These are phyloP conservation scores for Colletotrichum viniferum DNA, from an alignment of 2,329 filamentous ascomycete species.

Conservation along the genomic window DNA sequence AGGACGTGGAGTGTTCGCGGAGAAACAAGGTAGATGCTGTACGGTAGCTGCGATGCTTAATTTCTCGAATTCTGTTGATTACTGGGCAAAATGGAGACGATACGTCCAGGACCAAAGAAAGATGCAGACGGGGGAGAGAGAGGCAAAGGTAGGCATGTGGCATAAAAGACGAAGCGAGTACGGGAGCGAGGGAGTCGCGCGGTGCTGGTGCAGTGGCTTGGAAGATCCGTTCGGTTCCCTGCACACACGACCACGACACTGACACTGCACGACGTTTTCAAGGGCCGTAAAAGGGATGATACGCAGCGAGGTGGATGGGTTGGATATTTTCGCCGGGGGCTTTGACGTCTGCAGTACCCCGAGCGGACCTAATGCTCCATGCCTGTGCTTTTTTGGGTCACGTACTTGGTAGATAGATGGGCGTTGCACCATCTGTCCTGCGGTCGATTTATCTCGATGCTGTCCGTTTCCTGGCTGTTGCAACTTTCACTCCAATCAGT, in stretches of 20 bases:
- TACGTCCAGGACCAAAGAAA: background rate
- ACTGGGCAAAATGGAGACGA: background rate
- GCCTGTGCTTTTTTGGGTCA: background rate
- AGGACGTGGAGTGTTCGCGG: background rate
- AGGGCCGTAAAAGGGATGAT: background rate
- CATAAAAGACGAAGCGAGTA: background rate
- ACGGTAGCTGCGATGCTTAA: background rate
- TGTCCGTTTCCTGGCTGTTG: background rate
- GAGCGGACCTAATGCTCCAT: constrained; percentile 13
- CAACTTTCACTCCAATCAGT: background rate
- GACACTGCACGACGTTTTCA: background rate
- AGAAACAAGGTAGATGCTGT: constrained; percentile 14
- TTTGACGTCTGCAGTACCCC: background rate
- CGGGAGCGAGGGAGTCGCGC: background rate
- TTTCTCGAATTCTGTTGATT: background rate
- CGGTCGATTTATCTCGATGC: background rate
- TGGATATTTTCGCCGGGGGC: background rate
- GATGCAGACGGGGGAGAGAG: background rate
- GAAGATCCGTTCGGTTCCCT: background rate
- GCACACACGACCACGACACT: background rate
- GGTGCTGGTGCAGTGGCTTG: background rate
- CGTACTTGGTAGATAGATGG: background rate
- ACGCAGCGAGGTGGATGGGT: background rate
- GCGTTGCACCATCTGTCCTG: background rate
- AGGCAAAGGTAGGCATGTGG: background rate